Evolutionary conservation across 129 eudicot genomes (phyloP).

Genomic region (Oenanthe sinensis): DNA sequence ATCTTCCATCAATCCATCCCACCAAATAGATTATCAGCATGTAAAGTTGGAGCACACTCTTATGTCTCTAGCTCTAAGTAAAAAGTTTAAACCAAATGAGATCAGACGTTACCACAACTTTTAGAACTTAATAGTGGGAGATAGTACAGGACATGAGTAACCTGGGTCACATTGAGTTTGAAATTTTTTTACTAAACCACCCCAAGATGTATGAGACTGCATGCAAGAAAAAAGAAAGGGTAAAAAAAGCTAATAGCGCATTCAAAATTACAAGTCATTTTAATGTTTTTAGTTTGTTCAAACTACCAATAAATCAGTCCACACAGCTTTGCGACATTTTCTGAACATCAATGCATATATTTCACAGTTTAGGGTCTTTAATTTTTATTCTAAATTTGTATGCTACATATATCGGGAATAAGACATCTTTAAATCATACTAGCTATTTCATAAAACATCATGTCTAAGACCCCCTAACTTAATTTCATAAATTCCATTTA

Average conservation of each 20-base stretch:
- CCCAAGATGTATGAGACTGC: background rate
- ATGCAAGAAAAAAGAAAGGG: background rate
- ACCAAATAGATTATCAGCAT: background rate
- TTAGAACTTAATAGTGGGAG: background rate
- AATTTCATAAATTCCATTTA: background rate
- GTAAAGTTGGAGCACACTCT: background rate
- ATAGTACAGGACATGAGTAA: background rate
- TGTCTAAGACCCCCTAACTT: background rate
- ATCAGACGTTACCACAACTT: background rate
- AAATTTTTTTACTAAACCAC: background rate
- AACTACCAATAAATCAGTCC: background rate
- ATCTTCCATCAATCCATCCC: background rate
- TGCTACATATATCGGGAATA: background rate
- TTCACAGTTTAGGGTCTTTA: background rate
- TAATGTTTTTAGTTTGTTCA: background rate
- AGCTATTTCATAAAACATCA: background rate
- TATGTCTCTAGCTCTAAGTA: background rate
- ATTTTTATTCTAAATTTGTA: background rate
- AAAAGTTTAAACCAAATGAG: background rate
- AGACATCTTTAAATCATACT: background rate
- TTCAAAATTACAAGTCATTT: background rate
- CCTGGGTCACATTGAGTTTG: background rate
- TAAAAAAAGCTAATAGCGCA: too few species aligned
- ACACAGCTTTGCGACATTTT: background rate
- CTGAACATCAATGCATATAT: too few species aligned